These are phyloP conservation scores for Tetrahymena malaccensis DNA, from an alignment of 73 alveolate genomes.

Conservation along the genomic window DNA sequence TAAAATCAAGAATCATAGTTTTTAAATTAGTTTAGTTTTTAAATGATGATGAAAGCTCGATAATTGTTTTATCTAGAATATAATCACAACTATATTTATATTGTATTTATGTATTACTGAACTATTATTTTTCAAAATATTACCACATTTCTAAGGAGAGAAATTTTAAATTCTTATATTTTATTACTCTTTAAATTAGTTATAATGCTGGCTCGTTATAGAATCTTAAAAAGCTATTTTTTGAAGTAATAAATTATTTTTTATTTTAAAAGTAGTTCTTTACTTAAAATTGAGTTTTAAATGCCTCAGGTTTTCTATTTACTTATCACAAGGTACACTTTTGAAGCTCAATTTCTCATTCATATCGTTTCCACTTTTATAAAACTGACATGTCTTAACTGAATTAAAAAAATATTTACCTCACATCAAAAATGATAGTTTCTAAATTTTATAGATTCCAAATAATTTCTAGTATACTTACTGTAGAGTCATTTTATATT, in stretches of 20 bases:
- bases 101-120: background rate
- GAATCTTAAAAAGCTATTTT: background rate
- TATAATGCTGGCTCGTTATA: background rate
- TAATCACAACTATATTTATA: background rate
- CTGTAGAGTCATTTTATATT: background rate
- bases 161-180: background rate
- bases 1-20: background rate
- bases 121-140: background rate
- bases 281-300: background rate
- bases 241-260: background rate
- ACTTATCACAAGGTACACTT: background rate
- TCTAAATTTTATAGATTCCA: background rate
- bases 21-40: too few relatives aligned
- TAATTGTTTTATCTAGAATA: background rate
- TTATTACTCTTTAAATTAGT: background rate
- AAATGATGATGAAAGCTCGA: background rate
- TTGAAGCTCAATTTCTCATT: background rate
- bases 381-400: background rate
- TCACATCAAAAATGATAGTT: background rate
- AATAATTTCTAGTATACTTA: background rate
- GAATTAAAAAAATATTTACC: background rate
- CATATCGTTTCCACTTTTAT: background rate
- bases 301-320: background rate
- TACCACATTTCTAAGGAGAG: background rate
- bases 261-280: background rate